Conservation (phyloP, 257 asterid genomes). For the Solanum megistacrolobum region DNA sequence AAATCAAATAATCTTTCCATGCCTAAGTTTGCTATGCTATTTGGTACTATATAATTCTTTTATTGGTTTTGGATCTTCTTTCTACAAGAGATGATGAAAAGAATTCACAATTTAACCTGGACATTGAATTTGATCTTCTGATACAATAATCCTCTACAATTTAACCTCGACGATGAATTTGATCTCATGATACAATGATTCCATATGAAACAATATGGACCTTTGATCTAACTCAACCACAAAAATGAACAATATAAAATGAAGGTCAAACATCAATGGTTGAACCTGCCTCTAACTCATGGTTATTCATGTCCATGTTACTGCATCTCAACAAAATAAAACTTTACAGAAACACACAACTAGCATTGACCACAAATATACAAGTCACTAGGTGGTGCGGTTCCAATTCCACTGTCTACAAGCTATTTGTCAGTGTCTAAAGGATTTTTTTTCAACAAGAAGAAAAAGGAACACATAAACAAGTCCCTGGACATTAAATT, state of each 20-base stretch:
- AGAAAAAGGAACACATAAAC: not conserved
- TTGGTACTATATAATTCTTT: too few species aligned
- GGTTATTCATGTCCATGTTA: not conserved
- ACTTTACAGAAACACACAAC: not conserved
- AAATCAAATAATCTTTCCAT: too few species aligned
- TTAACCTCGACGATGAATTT: not conserved
- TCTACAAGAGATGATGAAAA: not conserved
- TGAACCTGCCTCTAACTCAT: not conserved
- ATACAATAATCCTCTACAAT: too few species aligned
- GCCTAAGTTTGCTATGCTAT: not conserved
- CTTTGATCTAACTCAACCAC: not conserved
- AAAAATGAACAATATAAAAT: not conserved
- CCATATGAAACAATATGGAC: rapidly evolving
- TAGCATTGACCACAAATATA: not conserved
- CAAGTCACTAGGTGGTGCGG: not conserved
- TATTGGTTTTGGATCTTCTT: not conserved
- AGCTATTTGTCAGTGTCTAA: not conserved
- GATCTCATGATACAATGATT: not conserved
- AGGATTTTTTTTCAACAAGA: not conserved
- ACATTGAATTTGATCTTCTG: too few species aligned
- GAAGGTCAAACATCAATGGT: not conserved
- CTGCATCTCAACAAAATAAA: not conserved
- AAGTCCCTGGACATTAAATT: not conserved
- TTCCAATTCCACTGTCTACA: not conserved
- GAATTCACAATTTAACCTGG: not conserved